Conservation (phyloP, 2,329 filamentous ascomycete species). For the Cercospora zeina region DNA sequence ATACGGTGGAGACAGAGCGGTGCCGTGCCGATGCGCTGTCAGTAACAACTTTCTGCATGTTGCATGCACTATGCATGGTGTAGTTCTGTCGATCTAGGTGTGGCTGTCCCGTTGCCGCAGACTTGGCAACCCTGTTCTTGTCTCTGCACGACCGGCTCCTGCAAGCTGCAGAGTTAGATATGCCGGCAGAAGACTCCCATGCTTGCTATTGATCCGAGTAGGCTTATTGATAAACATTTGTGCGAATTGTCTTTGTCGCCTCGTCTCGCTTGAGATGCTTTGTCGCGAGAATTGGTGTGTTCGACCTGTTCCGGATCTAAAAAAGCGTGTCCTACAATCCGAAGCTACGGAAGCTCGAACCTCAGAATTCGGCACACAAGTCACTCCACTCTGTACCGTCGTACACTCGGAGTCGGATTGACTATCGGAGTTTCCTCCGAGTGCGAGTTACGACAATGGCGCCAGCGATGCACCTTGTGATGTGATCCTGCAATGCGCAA, state of each 20-base stretch:
- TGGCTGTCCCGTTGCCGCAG: background rate
- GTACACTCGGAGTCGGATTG: background rate
- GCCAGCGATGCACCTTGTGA: background rate
- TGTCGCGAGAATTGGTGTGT: too few relatives aligned
- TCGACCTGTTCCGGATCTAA: too few relatives aligned
- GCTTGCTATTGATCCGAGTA: background rate
- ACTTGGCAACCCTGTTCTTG: conserved; percentile 2
- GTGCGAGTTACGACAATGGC: background rate
- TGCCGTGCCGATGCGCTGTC: background rate
- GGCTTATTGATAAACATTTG: background rate
- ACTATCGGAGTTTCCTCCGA: background rate
- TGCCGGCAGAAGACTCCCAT: background rate
- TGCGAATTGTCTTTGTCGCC: background rate
- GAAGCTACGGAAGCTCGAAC: too few relatives aligned
- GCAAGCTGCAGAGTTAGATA: background rate
- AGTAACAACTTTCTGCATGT: background rate
- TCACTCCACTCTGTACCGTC: too few relatives aligned
- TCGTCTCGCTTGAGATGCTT: too few relatives aligned
- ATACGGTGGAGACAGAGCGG: background rate
- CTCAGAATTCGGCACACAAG: too few relatives aligned
- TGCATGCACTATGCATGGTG: background rate
- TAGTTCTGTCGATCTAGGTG: conserved; percentile 2
- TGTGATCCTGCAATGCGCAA: too few relatives aligned
- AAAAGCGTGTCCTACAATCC: too few relatives aligned
- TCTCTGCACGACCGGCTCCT: background rate